Percentiles rank a stretch among this genome's conserved stretches.
Evolutionary conservation across 2,329 filamentous ascomycete genomes (phyloP).

Genomic region (Podosphaera xanthii): DNA sequence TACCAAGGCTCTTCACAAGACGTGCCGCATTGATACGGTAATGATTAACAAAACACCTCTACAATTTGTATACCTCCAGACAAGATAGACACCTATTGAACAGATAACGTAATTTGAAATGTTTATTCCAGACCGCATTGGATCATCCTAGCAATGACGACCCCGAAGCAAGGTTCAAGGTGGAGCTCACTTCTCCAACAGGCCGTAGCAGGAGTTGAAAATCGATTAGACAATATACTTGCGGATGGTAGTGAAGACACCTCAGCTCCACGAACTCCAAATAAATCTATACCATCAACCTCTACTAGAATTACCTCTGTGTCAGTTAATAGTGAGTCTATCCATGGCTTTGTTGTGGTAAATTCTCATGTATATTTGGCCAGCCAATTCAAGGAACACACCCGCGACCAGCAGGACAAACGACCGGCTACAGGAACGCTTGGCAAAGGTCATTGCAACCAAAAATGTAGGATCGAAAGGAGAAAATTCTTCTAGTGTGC

Average conservation of each 20-base stretch:
- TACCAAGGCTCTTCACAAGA: too few species aligned
- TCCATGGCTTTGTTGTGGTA: not conserved
- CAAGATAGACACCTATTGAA: too few species aligned
- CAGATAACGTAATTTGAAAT: too few species aligned
- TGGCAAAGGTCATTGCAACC: slow-evolving; percentile 69
- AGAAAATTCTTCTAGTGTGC: slow-evolving; percentile 1
- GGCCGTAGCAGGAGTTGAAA: slow-evolving; percentile 84
- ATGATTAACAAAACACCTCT: too few species aligned
- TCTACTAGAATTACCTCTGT: slow-evolving; percentile 15
- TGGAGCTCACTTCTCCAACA: slow-evolving; percentile 70
- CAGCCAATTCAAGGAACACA: slow-evolving; percentile 35
- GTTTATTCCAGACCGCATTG: too few species aligned
- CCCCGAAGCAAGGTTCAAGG: slow-evolving; percentile 28
- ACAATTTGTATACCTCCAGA: too few species aligned
- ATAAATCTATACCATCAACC: slow-evolving; percentile 18
- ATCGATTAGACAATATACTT: slow-evolving; percentile 74
- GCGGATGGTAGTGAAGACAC: slow-evolving; percentile 44
- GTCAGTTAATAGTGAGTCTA: slow-evolving; percentile 17
- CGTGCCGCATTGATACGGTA: too few species aligned
- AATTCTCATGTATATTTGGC: not conserved
- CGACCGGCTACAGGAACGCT: slow-evolving; percentile 68
- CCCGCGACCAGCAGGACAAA: slow-evolving; percentile 42
- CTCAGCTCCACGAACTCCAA: slow-evolving; percentile 16
- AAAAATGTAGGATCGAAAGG: slow-evolving; percentile 27
- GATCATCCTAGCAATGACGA: slow-evolving; percentile 10